Evolutionary conservation across 495 filamentous ascomycete genomes (phyloP).

Genomic region (Penicillium psychrofluorescens): DNA sequence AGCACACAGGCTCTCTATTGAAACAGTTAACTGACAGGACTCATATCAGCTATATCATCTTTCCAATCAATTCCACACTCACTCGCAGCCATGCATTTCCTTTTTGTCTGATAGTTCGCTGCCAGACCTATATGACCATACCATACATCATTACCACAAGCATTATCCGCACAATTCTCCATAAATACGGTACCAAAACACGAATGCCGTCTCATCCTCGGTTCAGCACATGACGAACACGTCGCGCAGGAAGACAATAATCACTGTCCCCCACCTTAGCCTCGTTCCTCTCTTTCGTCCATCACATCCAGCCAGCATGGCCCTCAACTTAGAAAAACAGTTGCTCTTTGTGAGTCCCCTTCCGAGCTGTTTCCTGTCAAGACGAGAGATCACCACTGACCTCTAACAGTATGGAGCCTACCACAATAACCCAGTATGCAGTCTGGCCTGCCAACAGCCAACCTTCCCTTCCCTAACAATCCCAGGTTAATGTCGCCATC

Average conservation of each 20-base stretch:
- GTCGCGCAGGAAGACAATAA: neutral
- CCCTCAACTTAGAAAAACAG: slow-evolving; percentile 72
- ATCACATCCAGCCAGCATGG: slow-evolving; percentile 39
- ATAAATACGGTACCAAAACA: too few relatives aligned
- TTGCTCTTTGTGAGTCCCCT: slow-evolving; percentile 61
- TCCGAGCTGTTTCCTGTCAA: neutral
- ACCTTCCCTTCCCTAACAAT: neutral
- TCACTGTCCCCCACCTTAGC: slow-evolving; percentile 2
- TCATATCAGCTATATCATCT: too few relatives aligned
- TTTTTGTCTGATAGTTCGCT: too few relatives aligned
- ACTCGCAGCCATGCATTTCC: too few relatives aligned
- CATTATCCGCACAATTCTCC: too few relatives aligned
- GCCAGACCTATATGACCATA: neutral
- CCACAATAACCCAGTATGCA: slow-evolving; percentile 70
- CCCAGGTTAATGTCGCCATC: slow-evolving; percentile 73
- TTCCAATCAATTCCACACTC: too few relatives aligned
- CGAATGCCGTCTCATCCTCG: slow-evolving; percentile 2
- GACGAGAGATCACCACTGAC: slow-evolving; percentile 14
- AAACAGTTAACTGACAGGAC: too few relatives aligned
- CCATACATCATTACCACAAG: neutral
- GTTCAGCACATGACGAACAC: slow-evolving; percentile 14
- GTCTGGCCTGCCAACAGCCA: neutral
- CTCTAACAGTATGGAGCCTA: slow-evolving; percentile 80
- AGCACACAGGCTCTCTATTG: too few relatives aligned
- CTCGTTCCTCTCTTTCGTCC: neutral